phyloP scores from a whole-genome alignment of 192 early-diverging fungal genomes.

The Gigaspora rosea region DNA sequence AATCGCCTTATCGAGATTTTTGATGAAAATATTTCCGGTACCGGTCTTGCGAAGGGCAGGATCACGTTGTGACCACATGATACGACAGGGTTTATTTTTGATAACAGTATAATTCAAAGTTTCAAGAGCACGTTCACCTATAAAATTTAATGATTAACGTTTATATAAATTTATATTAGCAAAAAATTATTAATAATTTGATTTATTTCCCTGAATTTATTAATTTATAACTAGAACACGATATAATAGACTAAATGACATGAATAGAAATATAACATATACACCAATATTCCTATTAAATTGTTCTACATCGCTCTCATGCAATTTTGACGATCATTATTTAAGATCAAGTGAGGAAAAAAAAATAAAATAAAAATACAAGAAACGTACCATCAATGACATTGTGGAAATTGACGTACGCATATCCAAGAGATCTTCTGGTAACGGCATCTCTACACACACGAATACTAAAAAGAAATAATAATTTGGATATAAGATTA shows the following conservation, averaged over 20 bases:
- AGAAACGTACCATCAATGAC: conserved; percentile 65
- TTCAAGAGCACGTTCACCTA: conserved; percentile 90
- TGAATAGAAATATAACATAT: too few species aligned
- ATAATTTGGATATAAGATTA: not conserved
- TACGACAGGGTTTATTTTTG: conserved; percentile 94
- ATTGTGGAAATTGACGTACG: conserved; percentile 98
- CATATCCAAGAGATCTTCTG: conserved; percentile 93
- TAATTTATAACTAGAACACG: too few species aligned
- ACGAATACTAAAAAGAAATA: conserved; percentile 70
- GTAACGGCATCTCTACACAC: conserved; percentile 98
- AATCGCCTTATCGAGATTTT: conserved; percentile 96
- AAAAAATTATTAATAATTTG: not conserved
- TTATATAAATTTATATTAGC: too few species aligned
- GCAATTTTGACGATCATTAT: not conserved
- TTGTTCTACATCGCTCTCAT: not conserved
- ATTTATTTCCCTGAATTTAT: too few species aligned
- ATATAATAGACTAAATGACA: too few species aligned
- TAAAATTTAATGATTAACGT: not conserved
- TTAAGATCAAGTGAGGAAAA: not conserved
- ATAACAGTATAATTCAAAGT: conserved; percentile 94
- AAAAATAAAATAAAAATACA: not conserved
- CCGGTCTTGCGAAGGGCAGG: conserved; percentile 90
- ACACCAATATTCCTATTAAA: too few species aligned
- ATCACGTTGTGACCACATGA: conserved; percentile 99
- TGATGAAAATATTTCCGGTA: conserved; percentile 98